These are phyloP conservation scores for Metarhizium robertsii DNA, from an alignment of 2,329 filamentous ascomycete species.

Conservation along the genomic window DNA sequence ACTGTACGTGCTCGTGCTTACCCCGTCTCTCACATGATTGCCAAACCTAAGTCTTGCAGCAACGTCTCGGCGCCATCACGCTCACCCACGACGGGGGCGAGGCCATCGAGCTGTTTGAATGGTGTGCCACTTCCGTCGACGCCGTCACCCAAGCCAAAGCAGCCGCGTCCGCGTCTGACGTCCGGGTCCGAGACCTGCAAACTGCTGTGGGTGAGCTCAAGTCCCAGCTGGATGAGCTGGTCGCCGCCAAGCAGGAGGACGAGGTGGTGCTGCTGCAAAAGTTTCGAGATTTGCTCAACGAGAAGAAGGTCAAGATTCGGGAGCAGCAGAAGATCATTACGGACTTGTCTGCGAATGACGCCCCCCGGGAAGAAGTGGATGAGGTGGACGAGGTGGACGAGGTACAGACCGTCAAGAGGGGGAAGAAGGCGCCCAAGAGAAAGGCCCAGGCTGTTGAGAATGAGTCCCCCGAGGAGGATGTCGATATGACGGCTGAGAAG, in stretches of 20 bases:
- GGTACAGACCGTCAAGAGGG: slow-evolving; percentile 16
- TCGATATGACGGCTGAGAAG: slow-evolving; percentile 26
- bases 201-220: slow-evolving; percentile 48
- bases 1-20: slow-evolving; percentile 40
- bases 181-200: slow-evolving; percentile 39
- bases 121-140: slow-evolving; percentile 53
- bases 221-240: slow-evolving; percentile 55
- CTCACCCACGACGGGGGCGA: slow-evolving; percentile 46
- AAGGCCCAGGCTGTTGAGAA: slow-evolving; percentile 36
- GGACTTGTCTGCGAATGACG: slow-evolving; percentile 23
- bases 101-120: slow-evolving; percentile 57
- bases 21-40: not conserved
- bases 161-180: slow-evolving; percentile 31
- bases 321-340: slow-evolving; percentile 58
- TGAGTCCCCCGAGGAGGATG: slow-evolving; percentile 34
- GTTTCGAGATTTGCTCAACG: slow-evolving; percentile 61
- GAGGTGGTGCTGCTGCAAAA: slow-evolving; percentile 60
- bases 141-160: slow-evolving; percentile 34
- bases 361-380: slow-evolving; percentile 15
- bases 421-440: slow-evolving; percentile 39
- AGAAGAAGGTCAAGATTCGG: slow-evolving; percentile 72
- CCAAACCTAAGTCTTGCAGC: slow-evolving; percentile 30
- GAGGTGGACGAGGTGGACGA: slow-evolving; percentile 16
- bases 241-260: slow-evolving; percentile 55
- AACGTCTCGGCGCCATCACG: slow-evolving; percentile 58